Percentiles rank a stretch among this genome's conserved stretches.
Conservation (phyloP, 108 stramenopile species). For the Cyclotella atomus region DNA sequence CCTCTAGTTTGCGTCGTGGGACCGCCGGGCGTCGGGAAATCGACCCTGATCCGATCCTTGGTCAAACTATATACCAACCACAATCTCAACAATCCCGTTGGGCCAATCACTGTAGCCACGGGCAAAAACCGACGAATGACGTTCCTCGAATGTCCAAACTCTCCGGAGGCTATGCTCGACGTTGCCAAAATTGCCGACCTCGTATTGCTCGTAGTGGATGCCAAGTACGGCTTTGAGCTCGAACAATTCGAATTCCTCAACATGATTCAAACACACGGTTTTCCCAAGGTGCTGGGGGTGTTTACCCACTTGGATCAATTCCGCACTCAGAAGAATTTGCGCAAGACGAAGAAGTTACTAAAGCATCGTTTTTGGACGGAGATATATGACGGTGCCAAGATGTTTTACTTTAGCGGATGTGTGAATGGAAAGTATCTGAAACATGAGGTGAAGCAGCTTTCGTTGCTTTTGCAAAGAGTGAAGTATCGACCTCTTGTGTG, state of each 20-base stretch:
- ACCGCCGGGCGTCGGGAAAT: slow-evolving; percentile 93
- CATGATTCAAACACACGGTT: slow-evolving; percentile 97
- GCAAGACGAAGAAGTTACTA: slow-evolving; percentile 91
- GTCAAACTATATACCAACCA: slow-evolving; percentile 97
- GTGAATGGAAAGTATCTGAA: slow-evolving; percentile 96
- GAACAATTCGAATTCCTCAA: slow-evolving; percentile 99
- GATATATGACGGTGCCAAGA: slow-evolving; percentile 98
- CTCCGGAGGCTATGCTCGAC: slow-evolving; percentile 96
- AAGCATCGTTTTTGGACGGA: slow-evolving; percentile 99
- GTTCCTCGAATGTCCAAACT: slow-evolving; percentile 94
- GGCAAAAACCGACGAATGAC: slow-evolving; percentile 94
- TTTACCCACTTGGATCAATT: slow-evolving; percentile 98
- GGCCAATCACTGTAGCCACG: slow-evolving; percentile 96
- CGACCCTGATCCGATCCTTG: slow-evolving; percentile 94
- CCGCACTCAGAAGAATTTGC: slow-evolving; percentile 87
- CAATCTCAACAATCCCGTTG: slow-evolving; percentile 82
- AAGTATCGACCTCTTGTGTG: slow-evolving; percentile 98
- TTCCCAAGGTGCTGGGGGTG: slow-evolving; percentile 98
- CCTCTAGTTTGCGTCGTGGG: slow-evolving; percentile 95
- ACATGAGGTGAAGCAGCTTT: slow-evolving; percentile 92
- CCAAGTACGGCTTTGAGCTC: slow-evolving; percentile 99
- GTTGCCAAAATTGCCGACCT: slow-evolving; percentile 98
- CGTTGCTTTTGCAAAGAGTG: slow-evolving; percentile 84
- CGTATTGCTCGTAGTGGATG: slow-evolving; percentile 96
- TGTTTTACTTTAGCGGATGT: slow-evolving; percentile 95